A percentile compares a stretch with the other conserved stretches of the same genome.
Conservation (phyloP, 768 basidiomycete genomes). For the Trametes cubensis region DNA sequence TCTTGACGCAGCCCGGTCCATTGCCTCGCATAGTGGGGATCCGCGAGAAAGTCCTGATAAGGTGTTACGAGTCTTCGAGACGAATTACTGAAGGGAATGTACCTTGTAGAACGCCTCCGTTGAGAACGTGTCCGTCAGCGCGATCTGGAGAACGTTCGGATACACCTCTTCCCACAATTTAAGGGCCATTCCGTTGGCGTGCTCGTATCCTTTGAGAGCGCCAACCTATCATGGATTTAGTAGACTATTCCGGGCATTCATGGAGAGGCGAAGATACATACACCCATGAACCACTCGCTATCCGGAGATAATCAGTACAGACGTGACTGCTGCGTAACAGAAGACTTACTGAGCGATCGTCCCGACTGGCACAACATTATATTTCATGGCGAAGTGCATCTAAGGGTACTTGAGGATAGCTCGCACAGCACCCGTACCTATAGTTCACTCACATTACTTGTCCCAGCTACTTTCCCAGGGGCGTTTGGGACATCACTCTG, state of each 20-base stretch:
- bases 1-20: constrained; percentile 93
- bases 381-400: constrained; percentile 84
- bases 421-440: constrained; percentile 7
- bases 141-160: constrained; percentile 59
- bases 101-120: constrained; percentile 84
- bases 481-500: constrained; percentile 46
- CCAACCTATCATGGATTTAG: constrained; percentile 57
- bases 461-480: constrained; percentile 69
- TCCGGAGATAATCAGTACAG: constrained; percentile 16
- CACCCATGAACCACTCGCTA: constrained; percentile 93
- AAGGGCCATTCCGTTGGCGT: constrained; percentile 73
- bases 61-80: neutral
- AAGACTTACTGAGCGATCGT: constrained; percentile 81
- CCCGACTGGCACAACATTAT: constrained; percentile 67
- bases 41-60: constrained; percentile 55
- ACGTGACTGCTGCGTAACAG: neutral
- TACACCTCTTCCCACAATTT: constrained; percentile 87
- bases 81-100: neutral
- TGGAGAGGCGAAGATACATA: constrained; percentile 31
- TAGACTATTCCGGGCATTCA: neutral
- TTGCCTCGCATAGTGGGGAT: constrained; percentile 60
- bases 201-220: constrained; percentile 80
- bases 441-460: constrained; percentile 76
- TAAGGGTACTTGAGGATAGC: constrained; percentile 32
- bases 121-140: constrained; percentile 95